phyloP scores from a whole-genome alignment of 345 rosid species.

The Cardamine resedifolia region DNA sequence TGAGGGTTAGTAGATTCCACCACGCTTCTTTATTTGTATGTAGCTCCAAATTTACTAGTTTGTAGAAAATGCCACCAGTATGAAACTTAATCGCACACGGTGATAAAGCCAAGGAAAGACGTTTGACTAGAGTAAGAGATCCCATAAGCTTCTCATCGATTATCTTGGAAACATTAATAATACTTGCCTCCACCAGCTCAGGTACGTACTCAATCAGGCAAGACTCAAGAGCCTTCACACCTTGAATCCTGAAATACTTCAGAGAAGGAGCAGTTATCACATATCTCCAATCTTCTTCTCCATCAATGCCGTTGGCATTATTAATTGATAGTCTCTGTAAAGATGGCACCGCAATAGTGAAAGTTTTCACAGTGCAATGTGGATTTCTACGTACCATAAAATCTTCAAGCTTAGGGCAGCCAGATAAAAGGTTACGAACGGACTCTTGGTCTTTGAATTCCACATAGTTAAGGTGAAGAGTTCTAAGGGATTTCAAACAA shows the following conservation, averaged over 20 bases:
- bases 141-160: neutral
- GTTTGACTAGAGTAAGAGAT: neutral
- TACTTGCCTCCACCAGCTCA: neutral
- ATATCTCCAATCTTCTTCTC: neutral
- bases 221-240: neutral
- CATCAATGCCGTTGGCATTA: neutral
- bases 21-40: neutral
- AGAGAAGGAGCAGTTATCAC: neutral
- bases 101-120: neutral
- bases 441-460: neutral
- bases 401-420: neutral
- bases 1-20: neutral
- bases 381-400: neutral
- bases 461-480: neutral
- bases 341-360: neutral
- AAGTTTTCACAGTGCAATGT: neutral
- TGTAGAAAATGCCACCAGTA: neutral
- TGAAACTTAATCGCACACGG: neutral
- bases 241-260: neutral
- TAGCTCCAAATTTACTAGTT: neutral
- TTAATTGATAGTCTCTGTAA: neutral
- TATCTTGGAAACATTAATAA: neutral
- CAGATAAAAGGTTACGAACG: neutral
- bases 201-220: neutral
- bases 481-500: neutral